These are phyloP conservation scores for Turritis glabra DNA, from an alignment of 345 rosid genomes.

Conservation along the genomic window DNA sequence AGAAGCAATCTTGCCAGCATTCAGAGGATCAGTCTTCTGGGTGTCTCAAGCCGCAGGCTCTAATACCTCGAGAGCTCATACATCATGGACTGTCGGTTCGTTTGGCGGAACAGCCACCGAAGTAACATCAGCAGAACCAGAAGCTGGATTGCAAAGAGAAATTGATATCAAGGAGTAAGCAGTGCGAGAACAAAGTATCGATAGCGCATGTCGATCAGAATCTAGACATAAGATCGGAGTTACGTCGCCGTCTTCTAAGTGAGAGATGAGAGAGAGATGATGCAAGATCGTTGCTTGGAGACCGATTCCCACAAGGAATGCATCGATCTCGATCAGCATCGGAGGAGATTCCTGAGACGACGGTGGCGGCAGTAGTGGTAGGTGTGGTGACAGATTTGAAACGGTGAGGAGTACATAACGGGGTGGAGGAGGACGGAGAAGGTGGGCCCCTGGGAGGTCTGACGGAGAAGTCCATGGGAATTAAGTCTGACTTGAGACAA, in stretches of 20 bases:
- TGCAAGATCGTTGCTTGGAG: slow-evolving; percentile 81
- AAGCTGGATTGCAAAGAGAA: slow-evolving; percentile 48
- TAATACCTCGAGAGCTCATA: too few species aligned
- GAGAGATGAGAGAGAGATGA: slow-evolving; percentile 67
- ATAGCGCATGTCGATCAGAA: slow-evolving; percentile 87
- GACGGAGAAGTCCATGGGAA: too few species aligned
- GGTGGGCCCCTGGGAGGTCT: too few species aligned
- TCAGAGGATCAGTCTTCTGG: too few species aligned
- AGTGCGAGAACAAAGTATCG: slow-evolving; percentile 70
- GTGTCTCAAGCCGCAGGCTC: too few species aligned
- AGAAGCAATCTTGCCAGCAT: too few species aligned
- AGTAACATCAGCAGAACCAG: too few species aligned
- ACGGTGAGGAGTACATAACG: too few species aligned
- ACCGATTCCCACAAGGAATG: slow-evolving; percentile 98
- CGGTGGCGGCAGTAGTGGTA: slow-evolving; percentile 27
- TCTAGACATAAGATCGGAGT: slow-evolving; percentile 67
- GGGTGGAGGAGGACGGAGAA: slow-evolving; percentile 45
- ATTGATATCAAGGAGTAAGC: slow-evolving; percentile 63
- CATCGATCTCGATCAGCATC: slow-evolving; percentile 52
- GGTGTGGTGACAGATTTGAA: slow-evolving; percentile 33
- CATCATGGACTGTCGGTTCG: too few species aligned
- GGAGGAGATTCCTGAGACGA: slow-evolving; percentile 28
- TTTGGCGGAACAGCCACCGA: too few species aligned
- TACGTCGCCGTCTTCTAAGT: neutral
- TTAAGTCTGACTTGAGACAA: too few species aligned